Evolutionary conservation across 2,329 filamentous ascomycete genomes (phyloP), one percentile per base, ranked within the genome.

Genomic region (Cercospora brassicicola): DNA sequence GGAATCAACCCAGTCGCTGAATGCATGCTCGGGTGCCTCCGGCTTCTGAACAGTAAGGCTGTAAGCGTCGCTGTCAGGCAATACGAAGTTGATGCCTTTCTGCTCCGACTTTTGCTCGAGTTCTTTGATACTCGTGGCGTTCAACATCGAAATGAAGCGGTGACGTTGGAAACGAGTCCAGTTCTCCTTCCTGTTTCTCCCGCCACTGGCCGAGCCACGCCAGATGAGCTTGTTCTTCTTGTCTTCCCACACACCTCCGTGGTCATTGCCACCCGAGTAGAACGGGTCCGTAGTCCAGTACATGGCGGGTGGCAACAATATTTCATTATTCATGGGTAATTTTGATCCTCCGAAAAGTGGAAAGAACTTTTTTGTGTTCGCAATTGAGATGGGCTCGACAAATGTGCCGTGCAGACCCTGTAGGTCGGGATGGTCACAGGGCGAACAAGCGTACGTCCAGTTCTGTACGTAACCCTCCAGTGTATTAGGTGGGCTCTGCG

Each of bases 141-240:
- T 93, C 74, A 89, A 85, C 88, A 93, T 90, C 56, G 88, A 83
- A 1, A 92, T 85, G 75, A 93, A 91, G 1, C 91, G 89, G 75
- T 93, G 91, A 3, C 91, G 87, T 71, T 93, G 90, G 74, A 92
- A 93, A 0, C 88, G 86, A 10, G 83, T 86, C 91, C 91, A 93
- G 73, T 89, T 92, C 30, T 84, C 77, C 28, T 75, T 74, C 23
- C 75, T 79, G 71, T 84, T 83, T 5, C 82, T 78, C 2, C 84
- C 84, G 2, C 84, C 84, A 3, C 79, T 81, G 6, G 82, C 83
- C 6, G 76, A 77, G 9, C 84, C 84, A 51, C 84, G 80, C 84
- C 84, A 86, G 11, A 84, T 75, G 15, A 82, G 69, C 3, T 73
- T 74, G 56, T 79, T 71, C 7, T 76, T 76, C 73, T 86, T 86